Evolutionary conservation across 2,329 filamentous ascomycete genomes (phyloP).

Genomic region (Pseudocercospora macadamiae): DNA sequence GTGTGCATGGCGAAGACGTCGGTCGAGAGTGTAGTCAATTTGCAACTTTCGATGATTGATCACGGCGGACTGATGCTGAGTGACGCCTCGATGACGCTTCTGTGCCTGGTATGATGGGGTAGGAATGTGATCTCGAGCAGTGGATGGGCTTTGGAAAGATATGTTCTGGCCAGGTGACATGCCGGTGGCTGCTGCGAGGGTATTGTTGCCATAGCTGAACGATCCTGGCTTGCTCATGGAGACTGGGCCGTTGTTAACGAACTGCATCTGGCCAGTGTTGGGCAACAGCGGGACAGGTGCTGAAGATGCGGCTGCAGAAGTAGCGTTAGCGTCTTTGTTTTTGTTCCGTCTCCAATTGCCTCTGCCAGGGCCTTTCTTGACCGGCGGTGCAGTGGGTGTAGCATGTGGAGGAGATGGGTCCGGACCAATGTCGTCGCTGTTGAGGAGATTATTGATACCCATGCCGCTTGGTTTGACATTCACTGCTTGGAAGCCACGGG

Average conservation of each 20-base stretch:
- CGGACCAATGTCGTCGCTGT: slow-evolving; percentile 45
- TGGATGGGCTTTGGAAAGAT: slow-evolving; percentile 29
- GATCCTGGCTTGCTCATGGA: slow-evolving; percentile 18
- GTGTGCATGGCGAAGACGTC: slow-evolving; percentile 70
- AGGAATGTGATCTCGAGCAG: slow-evolving; percentile 35
- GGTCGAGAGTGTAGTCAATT: slow-evolving; percentile 79
- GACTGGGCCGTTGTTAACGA: slow-evolving; percentile 31
- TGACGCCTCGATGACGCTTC: slow-evolving; percentile 71
- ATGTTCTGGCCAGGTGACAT: slow-evolving; percentile 26
- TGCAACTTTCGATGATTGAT: slow-evolving; percentile 76
- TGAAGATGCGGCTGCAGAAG: slow-evolving; percentile 10
- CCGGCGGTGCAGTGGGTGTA: slow-evolving; percentile 28
- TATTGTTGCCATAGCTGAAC: slow-evolving; percentile 14
- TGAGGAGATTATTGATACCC: slow-evolving; percentile 53
- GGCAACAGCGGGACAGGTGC: slow-evolving; percentile 41
- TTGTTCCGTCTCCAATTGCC: slow-evolving; percentile 53
- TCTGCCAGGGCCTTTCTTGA: slow-evolving; percentile 50
- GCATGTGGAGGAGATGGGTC: slow-evolving; percentile 32
- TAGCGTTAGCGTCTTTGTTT: slow-evolving; percentile 15
- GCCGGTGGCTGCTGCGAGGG: slow-evolving; percentile 14
- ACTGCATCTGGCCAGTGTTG: slow-evolving; percentile 34
- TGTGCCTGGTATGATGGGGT: slow-evolving; percentile 41
- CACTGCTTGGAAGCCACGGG: slow-evolving; percentile 43
- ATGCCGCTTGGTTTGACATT: slow-evolving; percentile 45
- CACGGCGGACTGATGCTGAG: slow-evolving; percentile 79